These are phyloP conservation scores for Aurifilum marmelostoma DNA, from an alignment of 2,329 filamentous ascomycete species.

Conservation along the genomic window DNA sequence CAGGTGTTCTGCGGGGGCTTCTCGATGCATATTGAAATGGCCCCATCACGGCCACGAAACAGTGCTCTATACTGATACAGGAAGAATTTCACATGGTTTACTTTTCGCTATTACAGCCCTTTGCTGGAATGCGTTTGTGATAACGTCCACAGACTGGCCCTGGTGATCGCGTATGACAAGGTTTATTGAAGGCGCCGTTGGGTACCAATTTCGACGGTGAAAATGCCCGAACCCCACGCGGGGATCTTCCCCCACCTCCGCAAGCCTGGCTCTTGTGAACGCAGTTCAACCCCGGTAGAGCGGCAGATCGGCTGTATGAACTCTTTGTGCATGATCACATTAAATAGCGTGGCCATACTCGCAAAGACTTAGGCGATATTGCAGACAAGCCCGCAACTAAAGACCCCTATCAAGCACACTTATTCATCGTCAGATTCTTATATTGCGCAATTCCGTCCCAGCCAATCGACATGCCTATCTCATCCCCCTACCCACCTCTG, in stretches of 20 bases:
- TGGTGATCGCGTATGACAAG: neutral
- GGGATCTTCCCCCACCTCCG: neutral
- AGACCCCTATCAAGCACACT: too few species aligned
- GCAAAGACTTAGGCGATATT: neutral
- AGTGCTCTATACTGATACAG: slow-evolving; percentile 8
- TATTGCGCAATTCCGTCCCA: neutral
- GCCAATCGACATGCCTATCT: slow-evolving; percentile 43
- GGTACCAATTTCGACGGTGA: neutral
- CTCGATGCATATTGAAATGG: neutral
- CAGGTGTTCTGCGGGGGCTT: neutral
- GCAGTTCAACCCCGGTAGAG: neutral
- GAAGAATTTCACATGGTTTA: neutral
- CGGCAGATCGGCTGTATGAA: neutral
- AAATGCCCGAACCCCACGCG: neutral
- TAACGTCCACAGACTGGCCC: neutral
- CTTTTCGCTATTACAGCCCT: neutral
- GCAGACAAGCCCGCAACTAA: too few species aligned
- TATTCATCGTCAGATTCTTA: neutral
- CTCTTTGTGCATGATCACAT: neutral
- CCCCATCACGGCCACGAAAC: neutral
- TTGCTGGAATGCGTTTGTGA: neutral
- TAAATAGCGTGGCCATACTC: neutral
- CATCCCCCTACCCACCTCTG: slow-evolving; percentile 46
- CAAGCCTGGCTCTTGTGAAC: neutral
- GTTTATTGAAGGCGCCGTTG: neutral